A percentile compares a stretch with the other conserved stretches of the same genome.
Conservation (phyloP, 257 asterid genomes). For the Apocynum venetum region DNA sequence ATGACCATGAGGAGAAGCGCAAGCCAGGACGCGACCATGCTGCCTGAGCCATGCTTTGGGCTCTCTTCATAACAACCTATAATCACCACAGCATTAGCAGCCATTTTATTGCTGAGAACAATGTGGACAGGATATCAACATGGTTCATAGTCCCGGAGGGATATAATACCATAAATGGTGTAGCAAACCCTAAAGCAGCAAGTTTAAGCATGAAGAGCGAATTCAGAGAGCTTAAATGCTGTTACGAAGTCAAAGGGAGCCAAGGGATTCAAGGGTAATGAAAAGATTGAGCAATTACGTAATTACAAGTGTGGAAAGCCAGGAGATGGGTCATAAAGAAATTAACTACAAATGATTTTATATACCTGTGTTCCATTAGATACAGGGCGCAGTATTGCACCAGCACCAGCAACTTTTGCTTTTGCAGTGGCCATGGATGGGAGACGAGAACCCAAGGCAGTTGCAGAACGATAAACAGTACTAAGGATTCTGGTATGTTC, state of each 20-base stretch:
- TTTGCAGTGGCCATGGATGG: slow-evolving; percentile 92
- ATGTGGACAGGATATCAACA: background rate
- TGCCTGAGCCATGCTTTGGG: slow-evolving; percentile 97
- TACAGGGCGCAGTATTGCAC: slow-evolving; percentile 92
- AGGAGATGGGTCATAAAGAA: background rate
- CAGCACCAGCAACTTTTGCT: slow-evolving; percentile 98
- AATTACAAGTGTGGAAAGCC: background rate
- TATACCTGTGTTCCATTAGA: slow-evolving; percentile 87
- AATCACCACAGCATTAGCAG: slow-evolving; percentile 3
- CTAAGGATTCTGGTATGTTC: slow-evolving; percentile 90
- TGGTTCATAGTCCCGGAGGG: background rate
- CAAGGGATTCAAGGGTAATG: background rate
- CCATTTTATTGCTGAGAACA: background rate
- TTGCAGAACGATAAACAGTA: slow-evolving; percentile 94
- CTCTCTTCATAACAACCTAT: slow-evolving; percentile 95
- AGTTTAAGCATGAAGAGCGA: background rate
- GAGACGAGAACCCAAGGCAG: slow-evolving; percentile 96
- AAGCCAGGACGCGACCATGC: slow-evolving; percentile 80
- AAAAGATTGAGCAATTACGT: background rate
- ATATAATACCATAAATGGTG: background rate
- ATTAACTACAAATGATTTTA: background rate
- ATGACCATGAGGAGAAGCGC: slow-evolving; percentile 76
- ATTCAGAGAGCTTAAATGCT: background rate
- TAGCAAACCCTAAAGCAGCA: background rate
- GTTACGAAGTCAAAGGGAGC: background rate